phyloP scores from a whole-genome alignment of 345 rosid genomes.

The Hibiscus syriacus region DNA sequence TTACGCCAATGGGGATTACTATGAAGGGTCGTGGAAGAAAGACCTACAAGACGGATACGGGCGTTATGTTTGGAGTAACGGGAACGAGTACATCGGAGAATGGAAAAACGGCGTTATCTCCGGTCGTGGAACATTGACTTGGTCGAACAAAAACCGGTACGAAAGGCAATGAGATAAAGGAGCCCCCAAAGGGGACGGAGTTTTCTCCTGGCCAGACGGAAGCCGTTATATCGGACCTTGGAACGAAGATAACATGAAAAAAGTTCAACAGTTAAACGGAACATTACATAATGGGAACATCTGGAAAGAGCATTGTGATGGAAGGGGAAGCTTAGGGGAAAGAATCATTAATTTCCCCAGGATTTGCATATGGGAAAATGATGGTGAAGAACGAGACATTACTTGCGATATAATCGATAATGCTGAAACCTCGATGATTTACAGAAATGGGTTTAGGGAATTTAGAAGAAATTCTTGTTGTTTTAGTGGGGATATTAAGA shows the following conservation, averaged over 20 bases:
- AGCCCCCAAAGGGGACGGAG: conserved; percentile 64
- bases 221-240: conserved; percentile 45
- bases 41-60: conserved; percentile 91
- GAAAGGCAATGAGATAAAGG: conserved; percentile 92
- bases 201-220: conserved; percentile 70
- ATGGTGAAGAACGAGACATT: conserved; percentile 95
- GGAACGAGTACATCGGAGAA: conserved; percentile 81
- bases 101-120: conserved; percentile 83
- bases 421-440: conserved; percentile 63
- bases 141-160: conserved; percentile 73
- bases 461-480: conserved; percentile 70
- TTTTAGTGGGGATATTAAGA: conserved; percentile 69
- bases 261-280: conserved; percentile 35
- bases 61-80: conserved; percentile 81
- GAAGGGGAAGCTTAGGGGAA: conserved; percentile 53
- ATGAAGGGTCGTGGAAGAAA: conserved; percentile 77
- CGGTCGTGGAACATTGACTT: conserved; percentile 67
- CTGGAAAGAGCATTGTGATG: conserved; percentile 39
- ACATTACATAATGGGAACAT: conserved; percentile 30
- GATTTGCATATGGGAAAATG: conserved; percentile 95
- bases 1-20: conserved; percentile 85
- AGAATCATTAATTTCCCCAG: conserved; percentile 58
- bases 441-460: conserved; percentile 44
- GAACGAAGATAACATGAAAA: conserved; percentile 32
- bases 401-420: conserved; percentile 87